Evolutionary conservation across 768 basidiomycete genomes (phyloP).

Genomic region (Galerina marginata): DNA sequence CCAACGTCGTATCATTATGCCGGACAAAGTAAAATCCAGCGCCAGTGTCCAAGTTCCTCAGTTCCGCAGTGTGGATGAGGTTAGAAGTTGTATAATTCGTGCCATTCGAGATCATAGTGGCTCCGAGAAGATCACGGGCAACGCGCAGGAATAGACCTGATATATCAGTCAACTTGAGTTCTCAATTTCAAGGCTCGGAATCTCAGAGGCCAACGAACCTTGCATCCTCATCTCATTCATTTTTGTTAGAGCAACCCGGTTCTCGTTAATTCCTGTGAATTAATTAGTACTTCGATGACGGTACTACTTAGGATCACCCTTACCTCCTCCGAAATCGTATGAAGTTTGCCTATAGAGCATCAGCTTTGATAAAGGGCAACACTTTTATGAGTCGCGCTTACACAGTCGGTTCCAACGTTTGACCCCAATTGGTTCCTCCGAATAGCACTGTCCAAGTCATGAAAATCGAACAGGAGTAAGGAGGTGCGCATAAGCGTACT

Average conservation of each 20-base stretch:
- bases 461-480: neutral
- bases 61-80: conserved; percentile 50
- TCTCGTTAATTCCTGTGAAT: conserved; percentile 51
- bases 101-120: conserved; percentile 50
- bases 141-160: conserved; percentile 55
- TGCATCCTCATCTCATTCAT: conserved; percentile 60
- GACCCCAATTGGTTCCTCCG: conserved; percentile 71
- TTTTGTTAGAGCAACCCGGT: conserved; percentile 49
- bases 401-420: conserved; percentile 59
- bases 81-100: conserved; percentile 53
- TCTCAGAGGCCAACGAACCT: conserved; percentile 32
- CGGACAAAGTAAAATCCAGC: conserved; percentile 56
- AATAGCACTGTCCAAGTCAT: conserved; percentile 50
- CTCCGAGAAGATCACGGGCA: conserved; percentile 50
- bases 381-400: conserved; percentile 23
- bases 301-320: neutral
- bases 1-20: conserved; percentile 49
- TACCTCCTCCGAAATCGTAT: conserved; percentile 62
- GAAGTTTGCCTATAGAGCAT: conserved; percentile 43
- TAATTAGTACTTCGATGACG: neutral
- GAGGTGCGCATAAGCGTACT: conserved; percentile 33
- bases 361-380: neutral
- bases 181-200: neutral
- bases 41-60: conserved; percentile 49
- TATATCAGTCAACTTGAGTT: neutral